Conservation (phyloP, 139 green algal species). For the Chlamydomonas sp. region DNA sequence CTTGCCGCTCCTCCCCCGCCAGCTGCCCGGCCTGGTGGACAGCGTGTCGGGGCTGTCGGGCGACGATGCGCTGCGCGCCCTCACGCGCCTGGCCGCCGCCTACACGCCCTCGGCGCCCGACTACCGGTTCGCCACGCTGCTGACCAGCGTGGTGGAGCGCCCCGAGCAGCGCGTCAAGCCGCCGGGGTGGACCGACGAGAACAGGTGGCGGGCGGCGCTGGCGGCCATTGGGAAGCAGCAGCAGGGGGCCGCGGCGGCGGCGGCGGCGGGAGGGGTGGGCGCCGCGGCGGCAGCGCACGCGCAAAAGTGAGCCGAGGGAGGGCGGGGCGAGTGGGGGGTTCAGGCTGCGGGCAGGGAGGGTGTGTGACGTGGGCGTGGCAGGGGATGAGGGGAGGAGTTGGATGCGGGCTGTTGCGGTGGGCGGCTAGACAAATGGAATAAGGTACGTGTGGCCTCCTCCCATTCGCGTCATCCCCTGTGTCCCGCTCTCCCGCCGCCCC, state of each 20-base stretch:
- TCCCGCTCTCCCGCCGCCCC: neutral
- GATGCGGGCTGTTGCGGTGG: neutral
- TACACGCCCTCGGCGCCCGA: slow-evolving; percentile 51
- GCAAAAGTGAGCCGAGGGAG: slow-evolving; percentile 9
- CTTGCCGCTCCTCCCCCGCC: neutral
- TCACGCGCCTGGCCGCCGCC: slow-evolving; percentile 37
- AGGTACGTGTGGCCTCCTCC: neutral
- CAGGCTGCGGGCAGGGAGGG: neutral
- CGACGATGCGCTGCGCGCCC: slow-evolving; percentile 25
- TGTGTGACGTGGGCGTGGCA: neutral
- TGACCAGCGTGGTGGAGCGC: slow-evolving; percentile 78
- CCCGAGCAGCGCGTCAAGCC: slow-evolving; percentile 70
- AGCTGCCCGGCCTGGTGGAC: slow-evolving; percentile 25
- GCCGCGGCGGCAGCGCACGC: neutral
- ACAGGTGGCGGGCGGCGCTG: slow-evolving; percentile 78
- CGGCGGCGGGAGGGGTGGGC: neutral
- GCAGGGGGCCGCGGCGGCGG: slow-evolving; percentile 60
- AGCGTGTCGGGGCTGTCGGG: neutral
- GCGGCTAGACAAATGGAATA: neutral
- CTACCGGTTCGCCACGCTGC: slow-evolving; percentile 77
- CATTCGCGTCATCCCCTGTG: neutral
- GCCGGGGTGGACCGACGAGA: slow-evolving; percentile 67
- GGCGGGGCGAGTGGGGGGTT: neutral
- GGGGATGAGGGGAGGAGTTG: neutral
- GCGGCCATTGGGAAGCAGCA: slow-evolving; percentile 61